Percentiles rank a stretch among this genome's conserved stretches.
phyloP scores from a whole-genome alignment of 78 protist genomes.

The Dictyostelium brefeldianum region DNA sequence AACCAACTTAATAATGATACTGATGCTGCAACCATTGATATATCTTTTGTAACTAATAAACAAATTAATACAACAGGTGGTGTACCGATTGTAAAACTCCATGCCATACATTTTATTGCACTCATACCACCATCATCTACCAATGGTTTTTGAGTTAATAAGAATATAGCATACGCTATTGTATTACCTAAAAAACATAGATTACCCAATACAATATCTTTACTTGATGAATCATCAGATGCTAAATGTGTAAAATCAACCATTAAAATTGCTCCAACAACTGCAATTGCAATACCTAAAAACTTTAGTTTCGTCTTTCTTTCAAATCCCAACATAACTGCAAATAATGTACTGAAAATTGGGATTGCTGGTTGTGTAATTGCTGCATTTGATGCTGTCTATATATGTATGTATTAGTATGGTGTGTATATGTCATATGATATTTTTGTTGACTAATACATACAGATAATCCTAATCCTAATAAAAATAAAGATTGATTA shows the following conservation, averaged over 20 bases:
- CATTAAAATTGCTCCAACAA: slow-evolving; percentile 51
- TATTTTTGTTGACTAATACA: background rate
- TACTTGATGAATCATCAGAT: background rate
- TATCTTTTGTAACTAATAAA: background rate
- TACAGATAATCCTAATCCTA: slow-evolving; percentile 49
- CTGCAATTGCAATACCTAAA: slow-evolving; percentile 64
- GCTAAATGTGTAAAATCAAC: slow-evolving; percentile 50
- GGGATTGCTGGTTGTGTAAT: slow-evolving; percentile 66
- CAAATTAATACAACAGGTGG: background rate
- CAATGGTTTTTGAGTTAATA: slow-evolving; percentile 50
- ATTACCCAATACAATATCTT: slow-evolving; percentile 32
- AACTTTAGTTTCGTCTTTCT: slow-evolving; percentile 39
- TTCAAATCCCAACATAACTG: slow-evolving; percentile 39
- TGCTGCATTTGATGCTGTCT: slow-evolving; percentile 64
- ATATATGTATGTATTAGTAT: background rate
- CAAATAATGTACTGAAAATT: slow-evolving; percentile 38
- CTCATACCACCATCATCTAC: slow-evolving; percentile 16
- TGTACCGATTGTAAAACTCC: slow-evolving; percentile 62
- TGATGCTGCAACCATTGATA: background rate
- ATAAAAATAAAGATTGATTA: slow-evolving; percentile 41
- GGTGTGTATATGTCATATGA: background rate
- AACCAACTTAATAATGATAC: slow-evolving; percentile 7
- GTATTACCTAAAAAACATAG: slow-evolving; percentile 74
- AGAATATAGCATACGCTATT: slow-evolving; percentile 53
- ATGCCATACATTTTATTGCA: slow-evolving; percentile 40